Conservation (phyloP, 306 rosid species). For the Hippophae tibetana region DNA sequence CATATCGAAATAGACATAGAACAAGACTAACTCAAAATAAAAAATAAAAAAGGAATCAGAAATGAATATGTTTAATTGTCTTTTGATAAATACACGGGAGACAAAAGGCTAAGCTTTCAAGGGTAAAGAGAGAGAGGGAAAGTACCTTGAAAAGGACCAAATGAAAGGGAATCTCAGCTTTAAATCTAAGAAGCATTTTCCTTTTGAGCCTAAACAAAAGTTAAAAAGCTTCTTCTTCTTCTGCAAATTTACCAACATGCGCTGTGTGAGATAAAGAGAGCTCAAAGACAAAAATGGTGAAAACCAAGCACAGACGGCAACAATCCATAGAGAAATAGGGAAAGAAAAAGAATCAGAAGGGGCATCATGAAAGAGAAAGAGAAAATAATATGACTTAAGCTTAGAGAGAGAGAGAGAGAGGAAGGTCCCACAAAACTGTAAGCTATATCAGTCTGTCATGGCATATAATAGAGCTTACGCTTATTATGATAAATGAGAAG, state of each 20-base stretch:
- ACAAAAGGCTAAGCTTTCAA: not conserved
- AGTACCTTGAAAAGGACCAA: slow-evolving; percentile 47
- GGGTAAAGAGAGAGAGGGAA: slow-evolving; percentile 21
- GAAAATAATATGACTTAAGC: too few relatives aligned
- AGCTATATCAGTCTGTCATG: too few relatives aligned
- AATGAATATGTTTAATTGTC: slow-evolving; percentile 7
- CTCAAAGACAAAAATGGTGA: slow-evolving; percentile 22
- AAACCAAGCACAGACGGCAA: slow-evolving; percentile 14
- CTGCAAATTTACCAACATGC: slow-evolving; percentile 23
- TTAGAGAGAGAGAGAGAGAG: not conserved
- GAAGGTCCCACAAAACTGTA: too few relatives aligned
- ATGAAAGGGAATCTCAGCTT: slow-evolving; percentile 48
- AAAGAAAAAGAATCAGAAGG: slow-evolving; percentile 1
- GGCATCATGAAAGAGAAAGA: not conserved
- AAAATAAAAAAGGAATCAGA: not conserved
- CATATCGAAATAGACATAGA: slow-evolving; percentile 13
- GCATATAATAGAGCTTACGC: not conserved
- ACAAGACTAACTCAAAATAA: slow-evolving; percentile 24
- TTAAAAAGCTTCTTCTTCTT: slow-evolving; percentile 34
- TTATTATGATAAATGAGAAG: too few relatives aligned
- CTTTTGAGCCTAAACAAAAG: slow-evolving; percentile 25
- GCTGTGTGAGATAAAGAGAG: slow-evolving; percentile 7
- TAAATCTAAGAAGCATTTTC: slow-evolving; percentile 33
- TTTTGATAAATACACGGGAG: slow-evolving; percentile 20
- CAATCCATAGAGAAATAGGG: not conserved